Percentiles rank a stretch among this genome's conserved stretches.
Evolutionary conservation across 768 basidiomycete genomes (phyloP).

Genomic region (Phanerodontia chrysosporium): DNA sequence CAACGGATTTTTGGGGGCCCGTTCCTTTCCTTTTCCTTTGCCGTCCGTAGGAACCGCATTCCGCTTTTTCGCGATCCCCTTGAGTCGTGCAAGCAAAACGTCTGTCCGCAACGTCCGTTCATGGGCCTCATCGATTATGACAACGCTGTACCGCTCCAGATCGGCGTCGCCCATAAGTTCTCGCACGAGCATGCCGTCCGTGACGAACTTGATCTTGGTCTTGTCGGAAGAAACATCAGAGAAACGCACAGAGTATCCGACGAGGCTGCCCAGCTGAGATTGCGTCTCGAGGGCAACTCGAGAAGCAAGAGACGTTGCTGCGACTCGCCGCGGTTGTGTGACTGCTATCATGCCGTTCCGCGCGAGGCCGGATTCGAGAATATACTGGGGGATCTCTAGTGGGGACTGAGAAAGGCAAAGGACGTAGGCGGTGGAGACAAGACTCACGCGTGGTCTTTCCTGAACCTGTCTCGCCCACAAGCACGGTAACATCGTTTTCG

Average conservation of each 20-base stretch:
- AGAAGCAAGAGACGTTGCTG: slow-evolving; percentile 89
- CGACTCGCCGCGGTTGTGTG: slow-evolving; percentile 93
- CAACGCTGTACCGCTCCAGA: slow-evolving; percentile 77
- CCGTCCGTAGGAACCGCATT: slow-evolving; percentile 43
- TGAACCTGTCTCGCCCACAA: slow-evolving; percentile 96
- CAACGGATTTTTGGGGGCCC: slow-evolving; percentile 50
- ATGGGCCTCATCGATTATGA: slow-evolving; percentile 96
- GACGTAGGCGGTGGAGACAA: not conserved
- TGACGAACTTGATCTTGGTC: slow-evolving; percentile 93
- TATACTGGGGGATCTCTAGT: slow-evolving; percentile 93
- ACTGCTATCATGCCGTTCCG: slow-evolving; percentile 77
- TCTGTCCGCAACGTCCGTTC: slow-evolving; percentile 94
- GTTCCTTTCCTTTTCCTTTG: slow-evolving; percentile 38
- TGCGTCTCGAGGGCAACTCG: slow-evolving; percentile 88
- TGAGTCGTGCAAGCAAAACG: slow-evolving; percentile 85
- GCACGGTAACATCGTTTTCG: slow-evolving; percentile 79
- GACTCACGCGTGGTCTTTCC: slow-evolving; percentile 96
- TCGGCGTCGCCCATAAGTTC: slow-evolving; percentile 81
- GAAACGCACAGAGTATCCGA: slow-evolving; percentile 96
- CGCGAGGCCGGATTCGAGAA: slow-evolving; percentile 77
- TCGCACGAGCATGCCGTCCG: slow-evolving; percentile 95
- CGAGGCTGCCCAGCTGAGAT: slow-evolving; percentile 62
- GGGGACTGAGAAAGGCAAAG: not conserved
- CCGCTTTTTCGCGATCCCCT: slow-evolving; percentile 68
- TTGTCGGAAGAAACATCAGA: slow-evolving; percentile 70